Evolutionary conservation across 2,329 filamentous ascomycete species (phyloP).

Genomic region (Ampelomyces quisqualis): DNA sequence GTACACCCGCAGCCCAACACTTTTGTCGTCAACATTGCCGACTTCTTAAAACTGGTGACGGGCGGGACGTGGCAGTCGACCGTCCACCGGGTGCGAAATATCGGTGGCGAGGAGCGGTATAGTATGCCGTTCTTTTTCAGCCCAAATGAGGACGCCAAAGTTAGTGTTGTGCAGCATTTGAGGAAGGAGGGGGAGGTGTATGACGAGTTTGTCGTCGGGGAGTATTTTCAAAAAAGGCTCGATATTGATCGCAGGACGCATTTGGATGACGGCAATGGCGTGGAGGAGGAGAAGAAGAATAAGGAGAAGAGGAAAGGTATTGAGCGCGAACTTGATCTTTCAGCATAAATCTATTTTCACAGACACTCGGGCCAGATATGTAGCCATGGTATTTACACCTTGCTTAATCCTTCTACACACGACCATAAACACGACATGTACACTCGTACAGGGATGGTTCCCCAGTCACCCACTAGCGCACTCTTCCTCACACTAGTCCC

Average conservation of each 20-base stretch:
- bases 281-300: conserved; percentile 8
- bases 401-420: too few species aligned
- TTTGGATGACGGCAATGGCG: conserved; percentile 25
- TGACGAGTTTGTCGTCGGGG: conserved; percentile 34
- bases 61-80: conserved; percentile 45
- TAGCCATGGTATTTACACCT: too few species aligned
- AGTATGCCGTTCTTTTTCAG: conserved; percentile 47
- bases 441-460: too few species aligned
- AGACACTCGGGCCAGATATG: too few species aligned
- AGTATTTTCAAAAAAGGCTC: conserved; percentile 38
- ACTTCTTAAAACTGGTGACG: conserved; percentile 47
- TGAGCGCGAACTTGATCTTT: too few species aligned
- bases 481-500: too few species aligned
- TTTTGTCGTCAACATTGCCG: conserved; percentile 47
- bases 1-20: conserved; percentile 40
- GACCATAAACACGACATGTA: too few species aligned
- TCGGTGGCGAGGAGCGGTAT: conserved; percentile 42
- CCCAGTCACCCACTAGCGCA: too few species aligned
- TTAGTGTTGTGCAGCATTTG: conserved; percentile 35
- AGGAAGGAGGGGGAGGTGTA: conserved; percentile 26
- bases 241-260: conserved; percentile 38
- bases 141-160: conserved; percentile 38
- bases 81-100: conserved; percentile 46
- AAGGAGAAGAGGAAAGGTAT: conserved; percentile 2
- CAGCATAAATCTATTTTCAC: too few species aligned